Base-by-base conservation (phyloP, 805 yeast species). In the Suhomyces sp. region DNA sequence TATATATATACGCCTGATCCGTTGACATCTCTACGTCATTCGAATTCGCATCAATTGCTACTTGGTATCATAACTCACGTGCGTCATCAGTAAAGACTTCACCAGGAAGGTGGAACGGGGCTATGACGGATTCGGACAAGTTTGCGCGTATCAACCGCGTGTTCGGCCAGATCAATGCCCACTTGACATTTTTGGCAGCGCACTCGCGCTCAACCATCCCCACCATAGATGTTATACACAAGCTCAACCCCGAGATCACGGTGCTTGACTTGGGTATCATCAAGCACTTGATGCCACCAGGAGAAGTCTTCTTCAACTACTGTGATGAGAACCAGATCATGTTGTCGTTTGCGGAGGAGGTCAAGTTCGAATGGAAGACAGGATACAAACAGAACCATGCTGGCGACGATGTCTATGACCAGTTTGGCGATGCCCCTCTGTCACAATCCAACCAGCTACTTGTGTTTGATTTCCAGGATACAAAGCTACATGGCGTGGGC, bases 381-480 rank as follows among this genome's bases (percentile, higher is more conserved):
- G 78, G 79, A 1, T 74, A 69, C 50, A 56, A 63, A 20, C 75
- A 68, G 57, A 60, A 65, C 43, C 61, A 55, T 4, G 59, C 69
- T 7, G 53, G 66, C 2, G 78, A 77, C 46, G 87, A 87, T 2
- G 84, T 73, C 47, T 73, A 81, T 40, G 86, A 83, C 58, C 79
- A 81, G 44, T 83, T 81, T 40, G 68, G 72, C 9, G 86, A 82
- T 61, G 22, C 15, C 2, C 37, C 31, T 10, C 15, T 6, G 2
- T 17, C 24, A 7, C 71, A 80, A 40, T 80, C 75, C 50, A 73
- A 80, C 44, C 91, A 85, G 56, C 60, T 88, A 7, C 71, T 92
- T 24, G 74, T 89, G 1, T 87, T 92, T 62, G 92, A 87, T 57
- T 89, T 92, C 65, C 75, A 82, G 15, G 96, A 92, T 65, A 88